Evolutionary conservation across 768 basidiomycete species (phyloP).

Genomic region (Lentinula raphanica): DNA sequence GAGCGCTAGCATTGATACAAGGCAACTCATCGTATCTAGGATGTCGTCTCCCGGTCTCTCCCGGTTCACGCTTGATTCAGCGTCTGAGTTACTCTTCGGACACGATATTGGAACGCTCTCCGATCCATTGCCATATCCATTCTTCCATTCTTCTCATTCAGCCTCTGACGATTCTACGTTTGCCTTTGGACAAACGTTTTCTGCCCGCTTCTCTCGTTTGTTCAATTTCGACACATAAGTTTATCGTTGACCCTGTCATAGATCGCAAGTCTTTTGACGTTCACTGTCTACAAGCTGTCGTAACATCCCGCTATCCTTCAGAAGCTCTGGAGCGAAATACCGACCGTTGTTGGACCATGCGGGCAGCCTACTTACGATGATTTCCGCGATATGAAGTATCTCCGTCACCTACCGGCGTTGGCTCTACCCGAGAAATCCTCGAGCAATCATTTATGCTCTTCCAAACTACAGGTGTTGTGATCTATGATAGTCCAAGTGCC

Average conservation of each 20-base stretch:
- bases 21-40: conserved; percentile 34
- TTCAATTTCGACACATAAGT: too few relatives aligned
- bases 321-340: conserved; percentile 46
- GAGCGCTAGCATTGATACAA: too few relatives aligned
- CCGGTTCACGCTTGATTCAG: conserved; percentile 59
- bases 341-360: conserved; percentile 37
- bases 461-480: too few relatives aligned
- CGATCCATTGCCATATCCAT: conserved; percentile 44
- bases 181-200: conserved; percentile 10
- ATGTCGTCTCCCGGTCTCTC: conserved; percentile 43
- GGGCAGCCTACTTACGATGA: conserved; percentile 47
- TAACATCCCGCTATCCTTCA: conserved; percentile 41
- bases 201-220: conserved; percentile 39
- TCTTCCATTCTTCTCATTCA: conserved; percentile 14
- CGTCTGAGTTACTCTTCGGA: conserved; percentile 54
- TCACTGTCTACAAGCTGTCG: conserved; percentile 50
- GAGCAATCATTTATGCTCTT: too few relatives aligned
- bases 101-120: conserved; percentile 41
- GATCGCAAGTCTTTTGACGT: conserved; percentile 49
- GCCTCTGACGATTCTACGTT: conserved; percentile 19
- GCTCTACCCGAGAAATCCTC: too few relatives aligned
- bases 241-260: conserved; percentile 10
- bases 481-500: conserved; percentile 97
- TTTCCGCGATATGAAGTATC: conserved; percentile 53
- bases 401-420: too few relatives aligned